Evolutionary conservation across 768 basidiomycete genomes (phyloP), one percentile per base, ranked within the genome.

Genomic region (Russula emetica): DNA sequence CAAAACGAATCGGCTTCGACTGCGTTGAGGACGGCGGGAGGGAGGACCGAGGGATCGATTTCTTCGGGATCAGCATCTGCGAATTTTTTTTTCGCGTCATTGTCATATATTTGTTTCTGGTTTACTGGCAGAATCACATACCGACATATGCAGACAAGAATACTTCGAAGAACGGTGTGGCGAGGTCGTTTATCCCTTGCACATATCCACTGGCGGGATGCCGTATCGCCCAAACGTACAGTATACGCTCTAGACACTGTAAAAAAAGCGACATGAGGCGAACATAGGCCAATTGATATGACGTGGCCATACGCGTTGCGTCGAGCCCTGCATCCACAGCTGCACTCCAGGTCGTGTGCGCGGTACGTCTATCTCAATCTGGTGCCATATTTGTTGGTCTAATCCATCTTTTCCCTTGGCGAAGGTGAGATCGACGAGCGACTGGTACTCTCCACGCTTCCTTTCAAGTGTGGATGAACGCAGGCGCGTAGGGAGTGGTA

Each of bases 201-300:
- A 99, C 97, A 75, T 99, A 98, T 11, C 97, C 97, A 64, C 92
- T 94, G 5, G 97, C 96, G 0, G 97, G 97, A 78, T 98, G 97
- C 68, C 97, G 85, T 71, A 98, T 97, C 14, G 97, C 97, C 96
- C 97, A 98, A 20, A 99, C 95, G 70, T 98, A 99, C 36, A 99
- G 78, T 63, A 99, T 94, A 56, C 94, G 83, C 76, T 98, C 97
- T 45, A 99, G 78, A 70, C 92, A 87, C 94, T 96, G 75, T 62
- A 10, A 14, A 24, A 69, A 68, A 59, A 51, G 61, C 65, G 63
- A 56, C 14, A 10, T 50, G 44, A 28, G 49, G 61, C 67, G 63
- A 67, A 67, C 51, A 58, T 51, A 54, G 34, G 34, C 30, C 38
- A 56, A 54, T 11, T 11, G 30, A 34, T 45, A 22, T 22, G 50